Base-by-base conservation (phyloP, 371 early-diverging fungal genomes). In the Syncephalastrum racemosum region DNA sequence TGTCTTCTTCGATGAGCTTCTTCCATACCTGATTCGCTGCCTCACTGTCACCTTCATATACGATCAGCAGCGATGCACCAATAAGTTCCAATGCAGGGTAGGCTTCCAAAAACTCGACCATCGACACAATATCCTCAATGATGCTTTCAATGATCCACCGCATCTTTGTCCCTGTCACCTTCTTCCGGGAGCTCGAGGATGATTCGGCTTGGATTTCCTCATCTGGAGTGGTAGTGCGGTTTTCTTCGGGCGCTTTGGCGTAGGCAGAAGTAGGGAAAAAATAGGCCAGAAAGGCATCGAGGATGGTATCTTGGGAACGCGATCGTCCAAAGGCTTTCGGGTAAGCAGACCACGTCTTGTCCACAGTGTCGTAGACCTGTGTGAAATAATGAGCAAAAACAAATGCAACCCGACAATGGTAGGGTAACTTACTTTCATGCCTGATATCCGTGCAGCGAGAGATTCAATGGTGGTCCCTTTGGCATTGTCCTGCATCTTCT, bases 21-120 rank as follows among this genome's bases (percentile, higher is more conserved):
- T 75, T 69, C 73, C 77, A 75, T 10, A 70, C 78, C 4, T 62
- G 59, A 39, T 81, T 68, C n/a, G 79, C 77, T 3, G 80, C 80
- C 12, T 63, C 66, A 12, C 60, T 67, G 53, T 85, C 87, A 0
- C 85, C 89, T 53, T 92, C 92, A 50, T 88, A 90, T 0, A 90
- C 71, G 61, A 92, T 70, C 36, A 92, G 63, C 4, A 92, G 54
- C 7, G 90, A 90, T 44, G 87, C 77, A 0, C 84, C 74, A 49
- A 81, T 82, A 70, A 91, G 64, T 40, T 84, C 66, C 6, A 87
- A 27, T 14, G 85, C 82, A 1, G 75, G 66, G 8, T 67, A 62
- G 25, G 70, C 56, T 8, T 79, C 52, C 23, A 79, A 68, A n/a
- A 60, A 66, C 15, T 74, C 73, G 40, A 64, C 65, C n/a, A 83